These are phyloP conservation scores for Phlyctochytrium arcticum DNA, from an alignment of 192 early-diverging fungal species.

Conservation along the genomic window DNA sequence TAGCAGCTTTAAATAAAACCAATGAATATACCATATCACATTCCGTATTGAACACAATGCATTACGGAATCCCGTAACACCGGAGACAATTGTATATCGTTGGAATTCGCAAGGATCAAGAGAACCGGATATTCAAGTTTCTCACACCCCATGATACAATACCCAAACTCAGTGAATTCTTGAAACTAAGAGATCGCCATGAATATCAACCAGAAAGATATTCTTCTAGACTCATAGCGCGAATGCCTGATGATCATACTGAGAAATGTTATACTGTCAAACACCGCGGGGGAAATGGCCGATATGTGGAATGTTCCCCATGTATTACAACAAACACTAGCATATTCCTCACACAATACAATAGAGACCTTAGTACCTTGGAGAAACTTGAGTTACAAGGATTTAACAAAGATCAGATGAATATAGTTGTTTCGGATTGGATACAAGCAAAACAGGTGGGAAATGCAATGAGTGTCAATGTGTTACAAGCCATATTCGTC, in stretches of 20 bases:
- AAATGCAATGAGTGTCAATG: neutral
- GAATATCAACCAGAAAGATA: neutral
- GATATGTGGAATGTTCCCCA: neutral
- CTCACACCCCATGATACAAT: neutral
- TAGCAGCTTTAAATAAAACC: neutral
- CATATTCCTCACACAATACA: neutral
- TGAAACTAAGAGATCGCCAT: neutral
- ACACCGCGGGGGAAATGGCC: neutral
- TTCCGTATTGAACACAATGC: neutral
- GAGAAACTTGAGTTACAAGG: neutral
- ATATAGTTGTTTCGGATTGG: neutral
- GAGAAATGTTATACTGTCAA: neutral
- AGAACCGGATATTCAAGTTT: neutral
- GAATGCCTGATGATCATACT: neutral
- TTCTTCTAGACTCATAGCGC: neutral
- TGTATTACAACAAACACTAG: neutral
- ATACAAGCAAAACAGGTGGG: neutral
- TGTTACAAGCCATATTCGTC: neutral
- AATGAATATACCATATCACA: neutral
- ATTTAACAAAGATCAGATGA: neutral
- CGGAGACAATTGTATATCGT: neutral
- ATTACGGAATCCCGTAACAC: neutral
- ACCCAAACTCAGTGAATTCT: neutral
- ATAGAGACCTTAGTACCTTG: neutral
- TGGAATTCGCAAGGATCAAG: neutral